Evolutionary conservation across 2,329 filamentous ascomycete genomes (phyloP), one percentile per base, ranked within the genome.

Genomic region (Pyricularia sp.): DNA sequence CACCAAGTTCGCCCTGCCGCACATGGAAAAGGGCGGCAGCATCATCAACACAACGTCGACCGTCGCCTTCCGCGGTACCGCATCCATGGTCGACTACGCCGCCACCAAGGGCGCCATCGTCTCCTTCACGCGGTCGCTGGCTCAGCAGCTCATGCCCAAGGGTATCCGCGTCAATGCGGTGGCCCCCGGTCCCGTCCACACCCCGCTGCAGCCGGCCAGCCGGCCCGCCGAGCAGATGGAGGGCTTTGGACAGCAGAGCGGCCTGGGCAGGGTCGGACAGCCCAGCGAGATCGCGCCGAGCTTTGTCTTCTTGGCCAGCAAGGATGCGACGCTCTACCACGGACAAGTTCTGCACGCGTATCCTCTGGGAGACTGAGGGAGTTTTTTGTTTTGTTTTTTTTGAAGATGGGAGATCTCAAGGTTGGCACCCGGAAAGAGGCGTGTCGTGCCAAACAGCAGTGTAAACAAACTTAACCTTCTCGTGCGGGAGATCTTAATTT

Each of bases 21-120:
- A 85, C 68, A 82, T 86, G 82, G 62, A 64, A 44, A 64, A 64
- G 62, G 62, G 62, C n/a, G 62, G 62, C 30, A 57, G 44, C 30
- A 91, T 96, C 73, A 91, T 96, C 81, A 94, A 93, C 78, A 92
- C 91, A 73, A 87, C 89, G 60, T 92, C 88, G 35, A 87, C 94
- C 73, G 93, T 93, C 73, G 89, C 80, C 1, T 85, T 84, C 72
- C 76, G 81, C 65, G 82, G 83, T 1, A 82, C 80, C 2, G 67
- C 72, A 0, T 66, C 71, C 22, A 79, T 84, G 74, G 71, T 85
- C 1, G 84, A 86, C 70, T 86, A 85, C 68, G 75, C 79, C 2
- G 74, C 82, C 0, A 85, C 82, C 6, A 86, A 87, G 69, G 83
- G 82, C 7, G 82, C 83, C 28, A 84, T 86, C 65, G 77, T 79